These are phyloP conservation scores for Phytophthora rubi DNA, from an alignment of 352 stramenopile genomes.

Conservation along the genomic window DNA sequence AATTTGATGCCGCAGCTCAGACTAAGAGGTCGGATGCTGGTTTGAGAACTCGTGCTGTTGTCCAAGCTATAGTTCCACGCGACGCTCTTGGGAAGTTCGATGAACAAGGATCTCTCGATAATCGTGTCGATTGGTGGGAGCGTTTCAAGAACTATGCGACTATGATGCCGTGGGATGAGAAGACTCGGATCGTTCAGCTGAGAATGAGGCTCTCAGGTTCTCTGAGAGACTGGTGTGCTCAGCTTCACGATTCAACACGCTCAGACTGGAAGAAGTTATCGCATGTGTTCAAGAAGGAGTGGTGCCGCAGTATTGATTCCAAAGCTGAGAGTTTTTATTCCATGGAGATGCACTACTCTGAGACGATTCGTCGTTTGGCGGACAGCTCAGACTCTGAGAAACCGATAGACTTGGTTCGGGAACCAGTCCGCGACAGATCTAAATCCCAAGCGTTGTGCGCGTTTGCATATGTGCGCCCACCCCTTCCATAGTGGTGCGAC, in stretches of 20 bases:
- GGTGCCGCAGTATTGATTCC: background rate
- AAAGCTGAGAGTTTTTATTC: background rate
- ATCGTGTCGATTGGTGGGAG: slow-evolving; percentile 7
- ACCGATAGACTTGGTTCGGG: too few relatives aligned
- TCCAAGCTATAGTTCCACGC: background rate
- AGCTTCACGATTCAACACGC: background rate
- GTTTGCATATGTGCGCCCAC: too few relatives aligned
- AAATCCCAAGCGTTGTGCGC: too few relatives aligned
- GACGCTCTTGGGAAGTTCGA: background rate
- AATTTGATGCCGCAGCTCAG: background rate
- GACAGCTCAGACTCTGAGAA: too few relatives aligned
- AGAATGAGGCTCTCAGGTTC: slow-evolving; percentile 1
- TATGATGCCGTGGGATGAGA: background rate
- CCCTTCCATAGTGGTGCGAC: too few relatives aligned
- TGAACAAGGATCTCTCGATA: background rate
- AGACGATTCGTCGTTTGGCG: background rate
- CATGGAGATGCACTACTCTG: background rate
- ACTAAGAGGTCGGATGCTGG: background rate
- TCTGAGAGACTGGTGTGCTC: background rate
- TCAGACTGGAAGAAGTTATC: background rate
- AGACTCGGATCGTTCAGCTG: background rate
- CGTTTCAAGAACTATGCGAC: slow-evolving; percentile 9
- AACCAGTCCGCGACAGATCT: too few relatives aligned
- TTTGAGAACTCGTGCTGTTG: background rate
- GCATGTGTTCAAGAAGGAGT: background rate